Conservation (phyloP, 2,329 filamentous ascomycete genomes). For the Xylariaceae sp. region DNA sequence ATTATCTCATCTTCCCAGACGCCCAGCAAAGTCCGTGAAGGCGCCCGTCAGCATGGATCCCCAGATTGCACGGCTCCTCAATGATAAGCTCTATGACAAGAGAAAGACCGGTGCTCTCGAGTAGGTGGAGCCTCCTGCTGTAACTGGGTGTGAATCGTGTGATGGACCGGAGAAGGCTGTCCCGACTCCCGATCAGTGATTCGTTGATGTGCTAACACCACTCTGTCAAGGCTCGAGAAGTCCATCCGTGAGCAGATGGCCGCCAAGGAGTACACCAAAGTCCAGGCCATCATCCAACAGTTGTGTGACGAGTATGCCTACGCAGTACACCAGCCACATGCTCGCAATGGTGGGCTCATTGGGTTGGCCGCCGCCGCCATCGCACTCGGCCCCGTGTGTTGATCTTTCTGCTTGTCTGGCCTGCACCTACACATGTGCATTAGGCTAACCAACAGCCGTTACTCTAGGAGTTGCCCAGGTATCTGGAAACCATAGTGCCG, state of each 20-base stretch:
- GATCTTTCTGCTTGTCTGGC: too few species aligned
- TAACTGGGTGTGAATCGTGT: too few species aligned
- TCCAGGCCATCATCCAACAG: conserved; percentile 87
- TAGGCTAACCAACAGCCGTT: too few species aligned
- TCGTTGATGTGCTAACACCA: conserved; percentile 13
- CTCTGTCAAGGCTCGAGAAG: conserved; percentile 66
- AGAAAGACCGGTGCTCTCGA: conserved; percentile 94
- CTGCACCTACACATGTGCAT: too few species aligned
- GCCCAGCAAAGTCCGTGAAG: conserved; percentile 6
- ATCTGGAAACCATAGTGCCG: conserved; percentile 89
- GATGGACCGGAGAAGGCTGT: neutral
- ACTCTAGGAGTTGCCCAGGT: conserved; percentile 76
- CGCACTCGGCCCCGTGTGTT: conserved; percentile 77
- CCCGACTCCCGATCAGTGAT: neutral
- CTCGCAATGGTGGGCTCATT: conserved; percentile 91
- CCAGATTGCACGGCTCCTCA: conserved; percentile 82
- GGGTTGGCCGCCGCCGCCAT: conserved; percentile 93
- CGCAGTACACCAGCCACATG: conserved; percentile 92
- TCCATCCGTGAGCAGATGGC: conserved; percentile 80
- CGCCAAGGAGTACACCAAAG: conserved; percentile 70
- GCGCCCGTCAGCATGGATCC: conserved; percentile 62
- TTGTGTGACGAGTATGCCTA: conserved; percentile 97
- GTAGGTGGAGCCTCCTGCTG: conserved; percentile 46
- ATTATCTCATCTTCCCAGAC: conserved; percentile 5
- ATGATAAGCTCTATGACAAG: conserved; percentile 98